Evolutionary conservation across 2,329 filamentous ascomycete species (phyloP).

Genomic region (Penicillium verrucosum): DNA sequence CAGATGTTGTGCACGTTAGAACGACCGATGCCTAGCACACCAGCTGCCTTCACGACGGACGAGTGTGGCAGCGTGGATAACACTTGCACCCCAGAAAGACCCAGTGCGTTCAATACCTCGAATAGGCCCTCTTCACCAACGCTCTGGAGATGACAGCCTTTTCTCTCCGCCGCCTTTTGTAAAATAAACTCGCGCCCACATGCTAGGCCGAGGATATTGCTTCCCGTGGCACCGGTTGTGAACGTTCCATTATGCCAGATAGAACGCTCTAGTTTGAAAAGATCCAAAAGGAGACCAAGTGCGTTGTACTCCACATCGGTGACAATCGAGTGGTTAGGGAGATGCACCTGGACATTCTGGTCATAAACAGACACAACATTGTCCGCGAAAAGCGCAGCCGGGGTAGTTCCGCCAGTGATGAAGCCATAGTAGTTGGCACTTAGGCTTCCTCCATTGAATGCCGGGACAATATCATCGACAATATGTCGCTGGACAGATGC

Average conservation of each 20-base stretch:
- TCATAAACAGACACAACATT: conserved; percentile 77
- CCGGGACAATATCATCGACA: conserved; percentile 46
- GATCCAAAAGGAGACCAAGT: conserved; percentile 63
- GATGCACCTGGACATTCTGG: conserved; percentile 80
- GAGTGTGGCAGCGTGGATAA: conserved; percentile 81
- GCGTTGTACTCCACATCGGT: conserved; percentile 75
- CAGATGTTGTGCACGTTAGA: conserved; percentile 61
- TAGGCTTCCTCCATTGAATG: conserved; percentile 63
- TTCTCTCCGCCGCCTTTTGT: conserved; percentile 42
- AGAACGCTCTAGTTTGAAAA: conserved; percentile 59
- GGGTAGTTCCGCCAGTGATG: conserved; percentile 76
- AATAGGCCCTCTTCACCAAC: conserved; percentile 70
- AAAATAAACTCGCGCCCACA: conserved; percentile 64
- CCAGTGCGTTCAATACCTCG: conserved; percentile 61
- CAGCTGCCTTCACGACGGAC: conserved; percentile 77
- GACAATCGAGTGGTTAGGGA: conserved; percentile 69
- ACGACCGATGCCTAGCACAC: conserved; percentile 74
- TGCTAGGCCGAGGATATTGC: conserved; percentile 64
- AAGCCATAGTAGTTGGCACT: conserved; percentile 80
- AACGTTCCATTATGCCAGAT: conserved; percentile 73
- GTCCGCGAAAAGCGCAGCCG: conserved; percentile 77
- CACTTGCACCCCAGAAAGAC: conserved; percentile 67
- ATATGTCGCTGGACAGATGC: conserved; percentile 38
- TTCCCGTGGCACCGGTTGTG: conserved; percentile 68
- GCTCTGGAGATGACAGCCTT: conserved; percentile 33